These are phyloP conservation scores for Chrysanthemum seticuspe DNA, from an alignment of 129 eudicot genomes.

Conservation along the genomic window DNA sequence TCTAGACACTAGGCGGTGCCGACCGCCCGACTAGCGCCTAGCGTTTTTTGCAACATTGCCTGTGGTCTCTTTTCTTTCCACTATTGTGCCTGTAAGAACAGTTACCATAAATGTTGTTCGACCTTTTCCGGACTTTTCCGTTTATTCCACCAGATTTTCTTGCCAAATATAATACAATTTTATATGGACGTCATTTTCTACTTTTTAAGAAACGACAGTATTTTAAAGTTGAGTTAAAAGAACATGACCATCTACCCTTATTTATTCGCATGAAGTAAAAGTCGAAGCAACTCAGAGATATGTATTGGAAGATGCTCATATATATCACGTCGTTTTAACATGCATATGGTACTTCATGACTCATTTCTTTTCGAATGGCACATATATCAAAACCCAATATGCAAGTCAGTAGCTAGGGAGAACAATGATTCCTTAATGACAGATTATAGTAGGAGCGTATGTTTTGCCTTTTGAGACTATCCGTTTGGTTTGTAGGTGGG, in stretches of 20 bases:
- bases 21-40: no score
- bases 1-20: no score
- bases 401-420: no score
- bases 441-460: no score
- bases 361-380: no score
- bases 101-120: conserved; percentile 15
- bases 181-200: conserved; percentile 25
- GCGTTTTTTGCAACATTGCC: no score
- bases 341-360: no score
- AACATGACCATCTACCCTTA: neutral
- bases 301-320: neutral
- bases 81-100: neutral
- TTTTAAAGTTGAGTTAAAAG: conserved; percentile 10
- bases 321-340: neutral
- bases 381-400: no score
- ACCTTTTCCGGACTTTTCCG: conserved; percentile 9
- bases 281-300: neutral
- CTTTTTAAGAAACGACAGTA: conserved; percentile 18
- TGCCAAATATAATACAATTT: conserved; percentile 13
- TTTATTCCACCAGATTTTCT: conserved; percentile 22
- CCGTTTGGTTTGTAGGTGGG: no score
- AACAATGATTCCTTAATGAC: no score
- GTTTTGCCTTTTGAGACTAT: no score
- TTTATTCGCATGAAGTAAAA: neutral
- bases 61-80: conserved; percentile 15